Evolutionary conservation across 1,284 basidiomycete genomes (phyloP), one percentile per base, ranked within the genome.

Genomic region (Ustilago xerochloae): DNA sequence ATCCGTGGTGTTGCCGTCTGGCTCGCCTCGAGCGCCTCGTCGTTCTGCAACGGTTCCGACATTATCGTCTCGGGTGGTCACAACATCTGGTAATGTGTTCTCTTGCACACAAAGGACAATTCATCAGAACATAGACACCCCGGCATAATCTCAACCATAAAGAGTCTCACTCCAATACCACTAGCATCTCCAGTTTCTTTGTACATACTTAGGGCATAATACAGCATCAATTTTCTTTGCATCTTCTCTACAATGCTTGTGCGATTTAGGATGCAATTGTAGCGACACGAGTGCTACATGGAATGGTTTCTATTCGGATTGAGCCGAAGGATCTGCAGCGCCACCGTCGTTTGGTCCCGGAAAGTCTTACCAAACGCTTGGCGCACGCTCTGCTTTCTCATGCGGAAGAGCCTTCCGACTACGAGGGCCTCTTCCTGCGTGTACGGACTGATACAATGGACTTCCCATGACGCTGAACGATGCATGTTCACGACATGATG

Each of bases 1-100:
- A 83, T 93, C 78, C 87, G 92, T 6, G 91, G 91, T n/a, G 91
- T 91, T 0, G 87, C 90, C 41, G 86, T 89, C 12, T 93, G 92
- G 92, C 86, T 93, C n/a, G 91, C 91, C 38, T 91, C 90, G 62
- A 72, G 79, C 49, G 83, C 83, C 22, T 81, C 79, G 53, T 78
- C 72, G 39, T 84, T 84, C 77, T 84, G 83, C 73, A 83, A 81
- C 66, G 78, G 79, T 52, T 71, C 74, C 47, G 77, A 79, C 74
- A 79, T 84, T 45, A 80, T 82, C 38, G 82, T 84, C 32, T 80
- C 77, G 47, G 83, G 83, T 72, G 83, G 83, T 60, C 83, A 84
- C 75, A 78, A 82, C 55, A 80, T 81, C 45, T 84, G 83, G 83
- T 84, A 81, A 80, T 28, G 26, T 22, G 48, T 39, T 35, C 32